phyloP scores from a whole-genome alignment of 352 stramenopile species.

The Globisporangium viniferum region DNA sequence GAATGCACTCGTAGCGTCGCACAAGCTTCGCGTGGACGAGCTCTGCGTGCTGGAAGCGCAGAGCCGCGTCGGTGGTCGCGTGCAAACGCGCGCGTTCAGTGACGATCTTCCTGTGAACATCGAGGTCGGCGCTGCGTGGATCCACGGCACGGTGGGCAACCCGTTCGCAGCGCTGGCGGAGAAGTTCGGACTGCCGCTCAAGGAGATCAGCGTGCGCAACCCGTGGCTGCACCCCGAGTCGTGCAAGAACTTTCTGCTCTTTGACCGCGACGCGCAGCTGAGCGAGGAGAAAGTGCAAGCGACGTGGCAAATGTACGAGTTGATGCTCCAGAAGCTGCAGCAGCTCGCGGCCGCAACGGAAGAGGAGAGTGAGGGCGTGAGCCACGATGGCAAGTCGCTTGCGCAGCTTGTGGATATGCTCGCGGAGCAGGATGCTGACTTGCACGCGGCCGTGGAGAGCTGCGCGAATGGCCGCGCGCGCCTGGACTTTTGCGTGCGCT shows the following conservation, averaged over 20 bases:
- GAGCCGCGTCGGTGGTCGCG: constrained; percentile 43
- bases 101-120: constrained; percentile 35
- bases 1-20: constrained; percentile 33
- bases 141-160: constrained; percentile 49
- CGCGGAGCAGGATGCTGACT: constrained; percentile 18
- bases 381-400: constrained; percentile 24
- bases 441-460: constrained; percentile 17
- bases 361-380: constrained; percentile 7
- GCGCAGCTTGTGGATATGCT: constrained; percentile 37
- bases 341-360: constrained; percentile 14
- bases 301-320: constrained; percentile 45
- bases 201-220: constrained; percentile 51
- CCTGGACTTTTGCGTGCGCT: constrained; percentile 37
- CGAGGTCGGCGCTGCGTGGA: constrained; percentile 57
- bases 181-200: constrained; percentile 37
- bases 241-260: constrained; percentile 50
- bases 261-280: constrained; percentile 26
- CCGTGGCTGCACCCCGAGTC: constrained; percentile 50
- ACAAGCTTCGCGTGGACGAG: constrained; percentile 26
- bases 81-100: constrained; percentile 53
- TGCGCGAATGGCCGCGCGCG: constrained; percentile 23
- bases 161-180: constrained; percentile 37
- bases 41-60: constrained; percentile 51
- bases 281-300: constrained; percentile 25
- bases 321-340: constrained; percentile 45